Conservation (phyloP, 1,284 basidiomycete genomes). For the Melanopsichium pennsylvanicum region DNA sequence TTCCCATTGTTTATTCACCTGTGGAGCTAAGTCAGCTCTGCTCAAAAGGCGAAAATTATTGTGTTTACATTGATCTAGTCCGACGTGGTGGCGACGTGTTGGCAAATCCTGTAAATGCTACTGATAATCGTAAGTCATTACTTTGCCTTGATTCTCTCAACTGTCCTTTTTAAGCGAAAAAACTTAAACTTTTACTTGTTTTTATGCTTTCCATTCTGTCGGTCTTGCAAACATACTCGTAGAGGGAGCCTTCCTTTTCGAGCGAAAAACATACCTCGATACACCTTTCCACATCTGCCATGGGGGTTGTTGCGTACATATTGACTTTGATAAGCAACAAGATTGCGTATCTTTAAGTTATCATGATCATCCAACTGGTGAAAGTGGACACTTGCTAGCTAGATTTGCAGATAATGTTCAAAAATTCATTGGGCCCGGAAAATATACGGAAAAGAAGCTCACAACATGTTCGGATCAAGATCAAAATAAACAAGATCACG, state of each 20-base stretch:
- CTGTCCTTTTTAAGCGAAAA: too few species aligned
- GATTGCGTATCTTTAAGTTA: conserved; percentile 21
- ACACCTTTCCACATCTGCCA: conserved; percentile 19
- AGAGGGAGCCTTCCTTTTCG: conserved; percentile 33
- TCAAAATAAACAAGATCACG: not conserved
- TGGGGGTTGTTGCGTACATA: conserved; percentile 18
- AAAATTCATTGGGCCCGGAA: conserved; percentile 6
- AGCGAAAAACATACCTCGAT: not conserved
- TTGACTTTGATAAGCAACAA: conserved; percentile 4
- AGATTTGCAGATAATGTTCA: conserved; percentile 17
- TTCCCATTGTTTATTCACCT: not conserved
- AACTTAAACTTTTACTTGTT: too few species aligned
- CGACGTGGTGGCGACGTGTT: conserved; percentile 4
- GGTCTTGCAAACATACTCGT: too few species aligned
- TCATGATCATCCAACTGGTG: not conserved
- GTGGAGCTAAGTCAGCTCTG: conserved; percentile 9
- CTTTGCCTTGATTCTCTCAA: not conserved
- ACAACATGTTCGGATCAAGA: conserved; percentile 6
- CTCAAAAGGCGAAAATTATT: conserved; percentile 11
- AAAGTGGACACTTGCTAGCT: conserved; percentile 16
- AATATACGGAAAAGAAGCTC: conserved; percentile 7
- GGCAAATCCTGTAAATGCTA: conserved; percentile 12
- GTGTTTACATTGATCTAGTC: conserved; percentile 37
- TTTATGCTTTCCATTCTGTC: too few species aligned
- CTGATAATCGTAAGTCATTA: conserved; percentile 25